Percentiles rank a stretch among this genome's conserved stretches.
Evolutionary conservation across 2,329 filamentous ascomycete species (phyloP).

Genomic region (Hypoxylon sp.): DNA sequence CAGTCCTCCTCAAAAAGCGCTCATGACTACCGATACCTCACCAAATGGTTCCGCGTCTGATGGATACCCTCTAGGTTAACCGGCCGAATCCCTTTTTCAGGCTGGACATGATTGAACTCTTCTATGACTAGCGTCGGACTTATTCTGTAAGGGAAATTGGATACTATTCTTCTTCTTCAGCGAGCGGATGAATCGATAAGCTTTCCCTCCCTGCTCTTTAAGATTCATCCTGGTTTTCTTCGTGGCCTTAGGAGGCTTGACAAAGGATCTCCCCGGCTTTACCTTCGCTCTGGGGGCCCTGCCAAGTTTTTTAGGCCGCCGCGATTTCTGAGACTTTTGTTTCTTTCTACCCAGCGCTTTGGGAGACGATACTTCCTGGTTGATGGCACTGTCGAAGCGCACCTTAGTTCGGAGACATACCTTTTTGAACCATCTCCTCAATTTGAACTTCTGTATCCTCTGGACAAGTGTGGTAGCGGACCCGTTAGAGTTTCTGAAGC

Average conservation of each 20-base stretch:
- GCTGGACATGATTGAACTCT: conserved; percentile 37
- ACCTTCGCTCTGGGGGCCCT: conserved; percentile 9
- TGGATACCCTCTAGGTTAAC: conserved; percentile 1
- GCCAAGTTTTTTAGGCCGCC: conserved; percentile 20
- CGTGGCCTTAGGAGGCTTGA: conserved; percentile 8
- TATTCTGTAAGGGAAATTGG: conserved; percentile 27
- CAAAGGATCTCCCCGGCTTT: conserved; percentile 12
- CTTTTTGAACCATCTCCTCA: conserved; percentile 45
- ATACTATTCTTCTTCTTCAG: conserved; percentile 35
- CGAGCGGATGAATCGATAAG: conserved; percentile 26
- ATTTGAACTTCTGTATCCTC: conserved; percentile 42
- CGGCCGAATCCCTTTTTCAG: not conserved
- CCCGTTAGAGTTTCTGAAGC: conserved; percentile 16
- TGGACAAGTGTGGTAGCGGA: conserved; percentile 32
- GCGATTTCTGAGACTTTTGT: conserved; percentile 19
- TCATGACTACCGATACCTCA: not conserved
- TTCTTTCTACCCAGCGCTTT: conserved; percentile 2
- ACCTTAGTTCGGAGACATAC: conserved; percentile 43
- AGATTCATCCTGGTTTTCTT: not conserved
- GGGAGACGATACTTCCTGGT: conserved; percentile 8
- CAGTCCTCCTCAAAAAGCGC: not conserved
- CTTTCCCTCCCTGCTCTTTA: conserved; percentile 8
- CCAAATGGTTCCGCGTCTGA: not conserved
- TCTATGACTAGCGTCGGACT: conserved; percentile 12
- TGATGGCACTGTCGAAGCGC: conserved; percentile 39